A percentile compares a stretch with the other conserved stretches of the same genome.
These are phyloP conservation scores for Mycena kentingensis DNA, from an alignment of 768 basidiomycete genomes.

Conservation along the genomic window DNA sequence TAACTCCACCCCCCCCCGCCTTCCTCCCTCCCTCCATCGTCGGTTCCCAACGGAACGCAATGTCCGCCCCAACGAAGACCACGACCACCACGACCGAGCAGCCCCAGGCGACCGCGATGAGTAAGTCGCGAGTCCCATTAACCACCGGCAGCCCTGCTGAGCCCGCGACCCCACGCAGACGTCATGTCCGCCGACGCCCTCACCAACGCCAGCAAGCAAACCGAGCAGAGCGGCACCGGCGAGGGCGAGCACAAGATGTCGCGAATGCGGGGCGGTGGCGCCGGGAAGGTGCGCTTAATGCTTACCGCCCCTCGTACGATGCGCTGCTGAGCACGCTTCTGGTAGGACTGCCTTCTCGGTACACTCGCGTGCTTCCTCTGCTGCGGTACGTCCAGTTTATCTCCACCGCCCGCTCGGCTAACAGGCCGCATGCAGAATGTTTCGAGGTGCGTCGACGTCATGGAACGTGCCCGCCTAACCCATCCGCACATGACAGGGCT, in stretches of 20 bases:
- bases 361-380: conserved; percentile 69
- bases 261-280: conserved; percentile 73
- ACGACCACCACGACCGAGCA: conserved; percentile 50
- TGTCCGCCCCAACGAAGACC: conserved; percentile 33
- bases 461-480: background rate
- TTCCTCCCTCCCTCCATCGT: background rate
- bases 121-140: conserved; percentile 39
- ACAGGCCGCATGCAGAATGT: conserved; percentile 46
- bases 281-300: conserved; percentile 52
- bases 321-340: background rate
- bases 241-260: conserved; percentile 48
- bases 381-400: conserved; percentile 51
- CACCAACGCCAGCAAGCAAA: conserved; percentile 23
- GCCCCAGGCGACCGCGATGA: conserved; percentile 66
- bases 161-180: conserved; percentile 32
- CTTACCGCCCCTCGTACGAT: conserved; percentile 15
- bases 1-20: background rate
- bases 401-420: background rate
- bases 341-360: conserved; percentile 68
- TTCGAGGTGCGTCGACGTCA: conserved; percentile 57
- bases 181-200: conserved; percentile 44
- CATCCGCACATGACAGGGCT: conserved; percentile 43
- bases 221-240: conserved; percentile 29
- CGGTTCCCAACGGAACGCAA: conserved; percentile 15
- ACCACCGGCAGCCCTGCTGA: no score